These are phyloP conservation scores for Pleurotus tuoliensis DNA, from an alignment of 768 basidiomycete genomes.

Conservation along the genomic window DNA sequence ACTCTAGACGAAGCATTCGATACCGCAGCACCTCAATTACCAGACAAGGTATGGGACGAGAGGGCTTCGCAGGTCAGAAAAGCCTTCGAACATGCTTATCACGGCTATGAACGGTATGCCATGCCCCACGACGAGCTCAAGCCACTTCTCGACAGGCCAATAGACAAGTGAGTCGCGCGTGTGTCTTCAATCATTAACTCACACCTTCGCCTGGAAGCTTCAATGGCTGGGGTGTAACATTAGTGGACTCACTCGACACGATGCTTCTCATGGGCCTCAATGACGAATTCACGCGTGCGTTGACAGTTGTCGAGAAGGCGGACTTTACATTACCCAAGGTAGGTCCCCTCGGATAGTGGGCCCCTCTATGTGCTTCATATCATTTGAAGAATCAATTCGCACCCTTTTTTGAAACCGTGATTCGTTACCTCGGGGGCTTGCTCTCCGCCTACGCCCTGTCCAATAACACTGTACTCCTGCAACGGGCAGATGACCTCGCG, in stretches of 20 bases:
- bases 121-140: constrained; percentile 60
- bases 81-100: constrained; percentile 67
- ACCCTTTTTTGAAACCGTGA: constrained; percentile 83
- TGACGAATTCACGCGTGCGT: constrained; percentile 63
- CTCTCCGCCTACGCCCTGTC: constrained; percentile 81
- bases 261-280: constrained; percentile 78
- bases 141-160: constrained; percentile 35
- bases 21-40: neutral
- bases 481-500: constrained; percentile 76
- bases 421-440: constrained; percentile 86
- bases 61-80: constrained; percentile 53
- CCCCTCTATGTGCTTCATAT: neutral
- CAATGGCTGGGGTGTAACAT: constrained; percentile 77
- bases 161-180: constrained; percentile 3
- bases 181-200: neutral
- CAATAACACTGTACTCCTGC: constrained; percentile 54
- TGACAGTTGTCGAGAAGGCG: constrained; percentile 40
- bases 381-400: constrained; percentile 24
- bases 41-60: constrained; percentile 42
- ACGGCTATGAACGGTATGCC: constrained; percentile 59
- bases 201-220: constrained; percentile 38
- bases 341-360: constrained; percentile 10
- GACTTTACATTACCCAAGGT: constrained; percentile 21
- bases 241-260: constrained; percentile 82
- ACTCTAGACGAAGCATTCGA: neutral